Conservation (phyloP, 805 yeast genomes). For the Candida morakotiae region DNA sequence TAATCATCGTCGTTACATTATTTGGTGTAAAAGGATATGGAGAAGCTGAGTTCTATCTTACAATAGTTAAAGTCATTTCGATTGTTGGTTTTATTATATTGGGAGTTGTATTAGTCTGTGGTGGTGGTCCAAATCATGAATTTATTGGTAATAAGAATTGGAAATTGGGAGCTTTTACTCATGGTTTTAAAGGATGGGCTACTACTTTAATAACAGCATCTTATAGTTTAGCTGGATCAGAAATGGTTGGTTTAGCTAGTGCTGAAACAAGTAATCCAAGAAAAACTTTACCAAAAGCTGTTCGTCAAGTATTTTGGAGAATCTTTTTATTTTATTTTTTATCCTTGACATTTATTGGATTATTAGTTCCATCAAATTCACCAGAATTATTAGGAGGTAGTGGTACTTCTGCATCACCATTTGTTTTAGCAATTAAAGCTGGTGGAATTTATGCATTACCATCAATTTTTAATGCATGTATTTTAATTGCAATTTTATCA, state of each 20-base stretch:
- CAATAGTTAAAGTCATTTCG: slow-evolving; percentile 30
- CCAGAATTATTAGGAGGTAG: slow-evolving; percentile 45
- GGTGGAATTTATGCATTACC: slow-evolving; percentile 66
- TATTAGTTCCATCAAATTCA: slow-evolving; percentile 49
- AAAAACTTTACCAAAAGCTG: slow-evolving; percentile 37
- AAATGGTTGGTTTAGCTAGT: slow-evolving; percentile 35
- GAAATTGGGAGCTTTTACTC: slow-evolving; percentile 31
- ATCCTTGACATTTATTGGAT: slow-evolving; percentile 31
- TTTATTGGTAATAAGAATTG: slow-evolving; percentile 31
- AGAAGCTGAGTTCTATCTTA: slow-evolving; percentile 30
- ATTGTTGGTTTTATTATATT: slow-evolving; percentile 34
- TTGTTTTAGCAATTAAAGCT: slow-evolving; percentile 63
- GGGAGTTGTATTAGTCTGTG: slow-evolving; percentile 33
- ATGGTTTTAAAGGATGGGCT: slow-evolving; percentile 37
- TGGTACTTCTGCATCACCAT: slow-evolving; percentile 66
- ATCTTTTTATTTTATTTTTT: slow-evolving; percentile 36
- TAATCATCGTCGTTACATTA: slow-evolving; percentile 24
- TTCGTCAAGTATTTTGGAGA: slow-evolving; percentile 43
- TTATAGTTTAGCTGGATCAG: slow-evolving; percentile 34
- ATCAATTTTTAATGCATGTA: slow-evolving; percentile 69
- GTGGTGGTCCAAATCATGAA: slow-evolving; percentile 36
- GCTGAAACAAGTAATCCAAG: slow-evolving; percentile 39
- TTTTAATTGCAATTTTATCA: slow-evolving; percentile 66
- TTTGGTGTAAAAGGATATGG: slow-evolving; percentile 37
- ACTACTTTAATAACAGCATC: slow-evolving; percentile 36